Evolutionary conservation across 2,329 filamentous ascomycete genomes (phyloP).

Genomic region (Ascosphaera apis): DNA sequence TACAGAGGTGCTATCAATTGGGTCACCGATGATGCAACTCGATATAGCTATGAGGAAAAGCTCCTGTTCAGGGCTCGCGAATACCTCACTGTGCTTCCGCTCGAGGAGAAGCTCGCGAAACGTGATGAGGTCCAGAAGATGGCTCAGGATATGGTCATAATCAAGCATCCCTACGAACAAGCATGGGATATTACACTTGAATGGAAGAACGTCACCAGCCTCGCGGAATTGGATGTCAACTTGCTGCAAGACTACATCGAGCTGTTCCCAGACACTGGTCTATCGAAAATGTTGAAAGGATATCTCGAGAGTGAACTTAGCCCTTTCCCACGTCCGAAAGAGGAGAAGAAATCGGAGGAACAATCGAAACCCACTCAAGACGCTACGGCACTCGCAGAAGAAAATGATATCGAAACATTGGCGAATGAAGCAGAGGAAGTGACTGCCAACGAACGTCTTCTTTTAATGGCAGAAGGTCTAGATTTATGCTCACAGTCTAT

Average conservation of each 20-base stretch:
- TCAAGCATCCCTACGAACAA: constrained; percentile 70
- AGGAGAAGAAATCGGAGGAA: constrained; percentile 24
- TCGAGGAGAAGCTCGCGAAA: constrained; percentile 46
- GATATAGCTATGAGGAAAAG: constrained; percentile 76
- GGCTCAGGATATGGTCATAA: constrained; percentile 83
- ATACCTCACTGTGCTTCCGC: constrained; percentile 42
- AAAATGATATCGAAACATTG: constrained; percentile 5
- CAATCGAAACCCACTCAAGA: constrained; percentile 25
- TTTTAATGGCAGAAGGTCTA: constrained; percentile 59
- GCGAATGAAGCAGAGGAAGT: constrained; percentile 27
- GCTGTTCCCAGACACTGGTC: constrained; percentile 64
- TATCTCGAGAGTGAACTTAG: constrained; percentile 69
- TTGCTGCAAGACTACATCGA: constrained; percentile 59
- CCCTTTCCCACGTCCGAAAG: constrained; percentile 47
- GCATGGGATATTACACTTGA: constrained; percentile 85
- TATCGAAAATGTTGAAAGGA: constrained; percentile 59
- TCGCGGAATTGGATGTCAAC: constrained; percentile 54
- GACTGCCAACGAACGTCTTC: constrained; percentile 53
- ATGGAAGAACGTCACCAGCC: constrained; percentile 57
- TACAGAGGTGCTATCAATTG: constrained; percentile 77
- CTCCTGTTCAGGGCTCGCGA: constrained; percentile 63
- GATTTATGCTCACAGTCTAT: constrained; percentile 41
- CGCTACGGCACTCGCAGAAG: constrained; percentile 16
- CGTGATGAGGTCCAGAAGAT: constrained; percentile 50
- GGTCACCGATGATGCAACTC: constrained; percentile 63